Evolutionary conservation across 164 flowering plant genomes (phyloP).

Genomic region (Buxus sempervirens): DNA sequence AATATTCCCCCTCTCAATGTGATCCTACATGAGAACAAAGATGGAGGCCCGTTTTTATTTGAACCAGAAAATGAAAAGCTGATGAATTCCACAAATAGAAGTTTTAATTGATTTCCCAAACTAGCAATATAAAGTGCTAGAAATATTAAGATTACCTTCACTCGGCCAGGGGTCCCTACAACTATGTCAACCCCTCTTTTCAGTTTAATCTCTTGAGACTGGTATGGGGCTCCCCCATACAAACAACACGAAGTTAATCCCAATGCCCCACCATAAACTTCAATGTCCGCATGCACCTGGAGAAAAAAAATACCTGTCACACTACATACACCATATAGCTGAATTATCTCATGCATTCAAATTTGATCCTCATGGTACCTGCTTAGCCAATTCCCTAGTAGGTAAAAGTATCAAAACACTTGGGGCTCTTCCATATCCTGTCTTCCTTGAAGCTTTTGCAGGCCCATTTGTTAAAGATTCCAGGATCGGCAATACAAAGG

Average conservation of each 20-base stretch:
- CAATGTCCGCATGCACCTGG: slow-evolving; percentile 79
- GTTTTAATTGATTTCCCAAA: not conserved
- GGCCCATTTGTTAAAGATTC: slow-evolving; percentile 79
- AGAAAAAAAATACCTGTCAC: slow-evolving; percentile 2
- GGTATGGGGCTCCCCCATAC: slow-evolving; percentile 76
- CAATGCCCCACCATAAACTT: slow-evolving; percentile 74
- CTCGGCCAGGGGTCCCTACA: slow-evolving; percentile 89
- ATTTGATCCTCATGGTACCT: slow-evolving; percentile 40
- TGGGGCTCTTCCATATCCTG: slow-evolving; percentile 83
- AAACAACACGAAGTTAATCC: slow-evolving; percentile 68
- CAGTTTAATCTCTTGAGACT: slow-evolving; percentile 52
- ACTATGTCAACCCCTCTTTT: slow-evolving; percentile 89
- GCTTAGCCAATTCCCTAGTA: slow-evolving; percentile 82
- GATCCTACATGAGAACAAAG: slow-evolving; percentile 56
- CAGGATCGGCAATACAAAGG: slow-evolving; percentile 86
- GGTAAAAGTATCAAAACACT: slow-evolving; percentile 79
- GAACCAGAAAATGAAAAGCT: not conserved
- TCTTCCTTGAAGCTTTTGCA: slow-evolving; percentile 50
- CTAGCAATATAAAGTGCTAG: not conserved
- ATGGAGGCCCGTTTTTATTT: slow-evolving; percentile 5
- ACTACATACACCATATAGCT: not conserved
- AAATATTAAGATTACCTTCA: slow-evolving; percentile 50
- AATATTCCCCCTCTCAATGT: slow-evolving; percentile 68
- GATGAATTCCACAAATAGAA: not conserved
- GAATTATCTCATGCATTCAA: not conserved